Conservation (phyloP, 2,329 filamentous ascomycete species). For the Trichophyton equinum region DNA sequence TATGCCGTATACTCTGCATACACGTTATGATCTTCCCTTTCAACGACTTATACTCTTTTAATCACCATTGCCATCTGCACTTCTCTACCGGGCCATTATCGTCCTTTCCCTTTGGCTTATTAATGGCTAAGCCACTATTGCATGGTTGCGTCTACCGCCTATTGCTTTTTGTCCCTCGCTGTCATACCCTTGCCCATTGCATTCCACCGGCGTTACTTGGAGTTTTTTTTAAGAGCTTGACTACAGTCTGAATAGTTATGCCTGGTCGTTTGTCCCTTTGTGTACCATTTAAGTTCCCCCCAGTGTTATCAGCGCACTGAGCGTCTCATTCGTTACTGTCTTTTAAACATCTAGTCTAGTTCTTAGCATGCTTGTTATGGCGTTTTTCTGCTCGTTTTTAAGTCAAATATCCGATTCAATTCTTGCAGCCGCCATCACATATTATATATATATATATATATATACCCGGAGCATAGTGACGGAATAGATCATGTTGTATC, state of each 20-base stretch:
- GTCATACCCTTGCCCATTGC: neutral
- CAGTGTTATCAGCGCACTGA: constrained; percentile 2
- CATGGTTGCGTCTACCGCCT: neutral
- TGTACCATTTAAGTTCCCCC: too few species aligned
- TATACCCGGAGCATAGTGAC: neutral
- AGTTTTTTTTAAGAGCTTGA: neutral
- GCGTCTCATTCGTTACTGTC: neutral
- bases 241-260: neutral
- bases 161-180: neutral
- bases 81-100: neutral
- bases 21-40: too few species aligned
- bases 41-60: neutral
- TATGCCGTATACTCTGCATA: neutral
- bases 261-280: neutral
- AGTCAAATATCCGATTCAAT: neutral
- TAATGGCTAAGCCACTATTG: neutral
- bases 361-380: neutral
- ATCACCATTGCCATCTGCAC: neutral
- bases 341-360: neutral
- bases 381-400: too few species aligned
- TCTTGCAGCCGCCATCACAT: neutral
- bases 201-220: neutral
- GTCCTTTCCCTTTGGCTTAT: neutral
- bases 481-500: neutral
- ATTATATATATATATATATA: neutral